Conservation (phyloP, 192 early-diverging fungal genomes). For the Linnemannia schmuckeri region DNA sequence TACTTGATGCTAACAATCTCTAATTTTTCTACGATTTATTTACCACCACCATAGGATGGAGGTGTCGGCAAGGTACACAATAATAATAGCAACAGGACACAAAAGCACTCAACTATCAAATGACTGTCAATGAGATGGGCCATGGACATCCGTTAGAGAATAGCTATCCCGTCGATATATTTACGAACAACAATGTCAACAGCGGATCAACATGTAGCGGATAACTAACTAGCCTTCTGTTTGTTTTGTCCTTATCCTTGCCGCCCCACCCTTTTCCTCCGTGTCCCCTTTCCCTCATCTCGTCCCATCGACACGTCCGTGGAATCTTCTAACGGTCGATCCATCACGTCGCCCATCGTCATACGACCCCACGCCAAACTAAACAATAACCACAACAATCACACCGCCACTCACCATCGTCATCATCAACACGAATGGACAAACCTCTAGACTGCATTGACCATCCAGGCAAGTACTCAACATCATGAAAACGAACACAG, state of each 20-base stretch:
- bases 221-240: neutral
- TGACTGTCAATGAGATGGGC: neutral
- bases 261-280: neutral
- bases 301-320: neutral
- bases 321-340: constrained; percentile 1
- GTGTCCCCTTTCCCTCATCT: neutral
- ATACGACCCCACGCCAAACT: neutral
- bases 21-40: neutral
- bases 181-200: no score
- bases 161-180: no score
- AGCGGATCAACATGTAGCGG: neutral
- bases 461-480: constrained; percentile 49
- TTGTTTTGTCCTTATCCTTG: neutral
- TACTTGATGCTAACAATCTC: neutral
- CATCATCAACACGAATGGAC: neutral
- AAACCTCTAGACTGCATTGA: constrained; percentile 47
- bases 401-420: neutral
- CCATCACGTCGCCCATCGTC: constrained; percentile 1
- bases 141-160: neutral
- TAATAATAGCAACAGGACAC: neutral
- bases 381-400: neutral
- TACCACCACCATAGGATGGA: constrained; percentile 38
- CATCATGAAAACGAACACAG: neutral
- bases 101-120: neutral
- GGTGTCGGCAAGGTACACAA: constrained; percentile 61